These are phyloP conservation scores for Calonectria hawksworthii DNA, from an alignment of 2,329 filamentous ascomycete genomes.

Conservation along the genomic window DNA sequence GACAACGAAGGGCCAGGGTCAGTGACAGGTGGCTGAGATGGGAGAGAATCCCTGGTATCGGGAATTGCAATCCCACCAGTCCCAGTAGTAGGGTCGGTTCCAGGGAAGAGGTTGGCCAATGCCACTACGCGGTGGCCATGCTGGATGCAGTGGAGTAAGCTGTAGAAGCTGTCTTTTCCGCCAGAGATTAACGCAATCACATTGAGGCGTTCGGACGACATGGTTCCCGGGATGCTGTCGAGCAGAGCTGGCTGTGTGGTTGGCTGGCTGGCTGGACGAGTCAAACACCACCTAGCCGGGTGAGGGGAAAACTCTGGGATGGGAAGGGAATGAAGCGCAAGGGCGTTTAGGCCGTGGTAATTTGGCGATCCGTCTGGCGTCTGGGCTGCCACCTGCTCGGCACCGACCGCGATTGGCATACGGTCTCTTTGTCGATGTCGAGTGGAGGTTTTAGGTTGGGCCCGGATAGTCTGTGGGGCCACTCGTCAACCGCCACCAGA, in stretches of 20 bases:
- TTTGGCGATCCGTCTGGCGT: slow-evolving; percentile 18
- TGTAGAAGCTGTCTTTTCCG: slow-evolving; percentile 97
- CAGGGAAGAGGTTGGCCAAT: slow-evolving; percentile 85
- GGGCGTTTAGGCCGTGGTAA: not conserved
- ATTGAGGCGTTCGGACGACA: slow-evolving; percentile 68
- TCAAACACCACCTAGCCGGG: slow-evolving; percentile 14
- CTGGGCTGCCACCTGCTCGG: slow-evolving; percentile 18
- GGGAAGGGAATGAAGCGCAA: not conserved
- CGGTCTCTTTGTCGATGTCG: slow-evolving; percentile 11
- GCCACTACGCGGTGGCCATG: slow-evolving; percentile 90
- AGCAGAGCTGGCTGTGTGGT: slow-evolving; percentile 7
- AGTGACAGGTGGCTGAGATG: slow-evolving; percentile 22
- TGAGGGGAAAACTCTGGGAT: slow-evolving; percentile 5
- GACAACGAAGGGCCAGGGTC: slow-evolving; percentile 24
- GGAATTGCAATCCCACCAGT: slow-evolving; percentile 15
- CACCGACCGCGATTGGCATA: slow-evolving; percentile 25
- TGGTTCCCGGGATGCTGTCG: slow-evolving; percentile 40
- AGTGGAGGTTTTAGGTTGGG: slow-evolving; percentile 26
- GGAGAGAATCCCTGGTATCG: slow-evolving; percentile 16
- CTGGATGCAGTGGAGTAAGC: slow-evolving; percentile 87
- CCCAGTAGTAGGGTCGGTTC: slow-evolving; percentile 28
- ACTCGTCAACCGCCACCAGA: slow-evolving; percentile 13
- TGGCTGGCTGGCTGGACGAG: slow-evolving; percentile 10
- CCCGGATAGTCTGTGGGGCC: slow-evolving; percentile 16
- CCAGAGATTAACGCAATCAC: slow-evolving; percentile 96